Percentiles rank a stretch among this genome's conserved stretches.
Evolutionary conservation across 345 rosid species (phyloP).

Genomic region (Eutrema heterophyllum): DNA sequence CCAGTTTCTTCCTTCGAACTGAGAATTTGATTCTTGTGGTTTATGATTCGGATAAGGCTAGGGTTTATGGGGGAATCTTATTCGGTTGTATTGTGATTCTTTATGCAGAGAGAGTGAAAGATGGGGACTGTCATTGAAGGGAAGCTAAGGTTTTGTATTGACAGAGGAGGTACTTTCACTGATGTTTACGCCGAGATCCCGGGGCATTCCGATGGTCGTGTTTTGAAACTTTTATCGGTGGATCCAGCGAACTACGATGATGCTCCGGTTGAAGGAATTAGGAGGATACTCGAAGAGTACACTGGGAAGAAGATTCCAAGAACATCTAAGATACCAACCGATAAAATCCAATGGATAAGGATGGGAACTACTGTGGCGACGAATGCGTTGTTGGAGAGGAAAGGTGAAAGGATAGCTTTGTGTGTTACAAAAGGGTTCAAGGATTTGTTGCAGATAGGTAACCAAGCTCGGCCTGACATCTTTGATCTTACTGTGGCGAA

Average conservation of each 20-base stretch:
- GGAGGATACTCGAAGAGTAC: constrained; percentile 83
- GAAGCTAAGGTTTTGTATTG: constrained; percentile 79
- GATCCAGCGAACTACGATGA: constrained; percentile 94
- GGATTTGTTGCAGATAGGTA: constrained; percentile 93
- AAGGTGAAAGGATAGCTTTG: constrained; percentile 85
- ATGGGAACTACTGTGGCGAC: constrained; percentile 99
- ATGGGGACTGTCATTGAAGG: constrained; percentile 53
- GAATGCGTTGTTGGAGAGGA: constrained; percentile 91
- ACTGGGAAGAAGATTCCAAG: constrained; percentile 63
- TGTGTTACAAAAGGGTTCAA: constrained; percentile 84
- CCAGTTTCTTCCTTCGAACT: not conserved
- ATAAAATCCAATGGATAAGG: constrained; percentile 93
- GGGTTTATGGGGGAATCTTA: not conserved
- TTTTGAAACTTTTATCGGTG: constrained; percentile 83
- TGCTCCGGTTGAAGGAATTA: constrained; percentile 93
- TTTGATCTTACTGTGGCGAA: constrained; percentile 79
- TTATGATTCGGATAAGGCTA: not conserved
- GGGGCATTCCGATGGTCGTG: constrained; percentile 61
- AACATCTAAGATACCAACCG: constrained; percentile 69
- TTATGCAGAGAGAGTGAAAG: constrained; percentile 8
- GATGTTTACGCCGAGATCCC: constrained; percentile 98
- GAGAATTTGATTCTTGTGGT: not conserved
- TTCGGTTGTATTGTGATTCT: not conserved
- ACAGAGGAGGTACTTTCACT: constrained; percentile 95
- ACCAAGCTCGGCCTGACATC: constrained; percentile 86